Evolutionary conservation across 2,329 filamentous ascomycete genomes (phyloP), one percentile per base, ranked within the genome.

Genomic region (Pyrenophora graminea): DNA sequence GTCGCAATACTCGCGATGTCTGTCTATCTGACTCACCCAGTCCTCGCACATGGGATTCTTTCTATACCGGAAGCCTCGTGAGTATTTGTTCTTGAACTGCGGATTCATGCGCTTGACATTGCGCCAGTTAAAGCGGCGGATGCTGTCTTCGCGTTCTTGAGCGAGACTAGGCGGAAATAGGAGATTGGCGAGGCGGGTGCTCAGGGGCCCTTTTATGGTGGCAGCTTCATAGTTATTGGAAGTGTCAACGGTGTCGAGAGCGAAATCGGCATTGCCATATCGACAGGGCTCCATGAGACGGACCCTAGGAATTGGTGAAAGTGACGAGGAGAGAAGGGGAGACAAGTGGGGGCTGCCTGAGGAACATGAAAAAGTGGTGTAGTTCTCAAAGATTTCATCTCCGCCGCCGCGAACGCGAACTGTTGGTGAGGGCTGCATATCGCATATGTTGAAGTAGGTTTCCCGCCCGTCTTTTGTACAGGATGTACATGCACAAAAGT

Each of bases 101-200:
- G 45, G 25, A 12, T 21, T 48, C 23, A 38, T 18, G 12, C 18
- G 13, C 17, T 37, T 37, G 25, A 19, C 18, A 19, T 23, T 8
- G 30, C 30, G 46, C 46, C 46, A 48, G n/a, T 48, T 25, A 17
- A 43, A 48, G 25, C 25, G 25, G 17, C 39, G 33, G 6, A 48
- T 38, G n/a, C 25, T 37, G 8, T 32, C 15, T 15, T 43, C 46
- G 25, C 33, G 25, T 8, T 37, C 31, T 23, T 27, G 39, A 6
- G 36, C 7, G 33, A 44, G 39, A 5, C 15, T 25, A 4, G 7
- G 9, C 15, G 39, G n/a, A 13, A 48, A 44, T 12, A 48, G 32
- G n/a, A 38, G 13, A 7, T n/a, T 25, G 6, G 25, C n/a, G 10
- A 48, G 39, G 13, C 39, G 18, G 4, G 36, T 37, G 25, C 39